Percentiles rank a stretch among this genome's conserved stretches.
These are phyloP conservation scores for Epichloe brachyelytri DNA, from an alignment of 2,329 filamentous ascomycete species.

Conservation along the genomic window DNA sequence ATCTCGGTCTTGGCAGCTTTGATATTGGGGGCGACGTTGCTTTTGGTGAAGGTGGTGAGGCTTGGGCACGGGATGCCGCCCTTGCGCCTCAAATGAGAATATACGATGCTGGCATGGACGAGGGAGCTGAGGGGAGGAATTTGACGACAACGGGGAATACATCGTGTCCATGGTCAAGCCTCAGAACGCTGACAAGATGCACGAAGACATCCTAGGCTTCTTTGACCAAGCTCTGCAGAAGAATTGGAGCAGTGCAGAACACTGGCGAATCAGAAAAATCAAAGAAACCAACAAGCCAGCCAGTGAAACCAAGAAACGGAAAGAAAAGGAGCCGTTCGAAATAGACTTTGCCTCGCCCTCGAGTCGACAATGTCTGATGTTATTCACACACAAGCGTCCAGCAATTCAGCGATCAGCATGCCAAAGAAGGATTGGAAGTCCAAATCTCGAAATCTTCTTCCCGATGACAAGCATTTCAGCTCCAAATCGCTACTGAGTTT, in stretches of 20 bases:
- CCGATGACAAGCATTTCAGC: conserved; percentile 97
- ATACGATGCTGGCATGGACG: conserved; percentile 51
- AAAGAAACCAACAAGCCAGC: conserved; percentile 61
- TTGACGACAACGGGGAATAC: conserved; percentile 54
- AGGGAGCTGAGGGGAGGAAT: conserved; percentile 25
- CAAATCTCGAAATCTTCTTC: conserved; percentile 81
- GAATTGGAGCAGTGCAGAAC: conserved; percentile 96
- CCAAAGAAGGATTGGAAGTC: conserved; percentile 94
- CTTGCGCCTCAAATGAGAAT: conserved; percentile 76
- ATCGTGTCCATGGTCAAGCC: conserved; percentile 64
- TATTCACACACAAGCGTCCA: conserved; percentile 70
- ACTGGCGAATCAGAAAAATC: conserved; percentile 93
- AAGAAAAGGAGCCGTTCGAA: conserved; percentile 93
- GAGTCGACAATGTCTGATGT: conserved; percentile 57
- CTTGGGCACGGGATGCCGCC: conserved; percentile 84
- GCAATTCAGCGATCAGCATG: conserved; percentile 68
- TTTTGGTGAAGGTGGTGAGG: conserved; percentile 92
- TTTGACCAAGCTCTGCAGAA: conserved; percentile 94
- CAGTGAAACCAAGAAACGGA: conserved; percentile 52
- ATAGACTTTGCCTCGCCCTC: conserved; percentile 80
- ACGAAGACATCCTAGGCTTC: conserved; percentile 94
- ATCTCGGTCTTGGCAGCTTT: conserved; percentile 58
- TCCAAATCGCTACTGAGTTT: conserved; percentile 79
- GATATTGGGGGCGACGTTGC: conserved; percentile 61
- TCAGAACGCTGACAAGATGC: conserved; percentile 51